A percentile compares a stretch with the other conserved stretches of the same genome.
These are phyloP conservation scores for Colletotrichum sp. DNA, from an alignment of 2,329 filamentous ascomycete genomes.

Conservation along the genomic window DNA sequence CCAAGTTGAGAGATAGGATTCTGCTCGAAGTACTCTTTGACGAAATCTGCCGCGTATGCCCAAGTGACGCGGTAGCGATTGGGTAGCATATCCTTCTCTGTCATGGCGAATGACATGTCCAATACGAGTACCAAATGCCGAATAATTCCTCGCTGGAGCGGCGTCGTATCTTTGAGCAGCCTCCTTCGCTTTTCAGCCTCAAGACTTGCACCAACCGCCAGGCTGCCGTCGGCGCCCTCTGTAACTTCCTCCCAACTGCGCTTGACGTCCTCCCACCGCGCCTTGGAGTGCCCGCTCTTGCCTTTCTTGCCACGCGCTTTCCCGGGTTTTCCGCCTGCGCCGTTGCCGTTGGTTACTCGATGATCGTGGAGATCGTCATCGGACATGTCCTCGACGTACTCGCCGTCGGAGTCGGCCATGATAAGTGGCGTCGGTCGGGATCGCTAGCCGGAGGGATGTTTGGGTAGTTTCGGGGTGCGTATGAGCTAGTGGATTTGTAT, in stretches of 20 bases:
- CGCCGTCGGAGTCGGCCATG: conserved; percentile 78
- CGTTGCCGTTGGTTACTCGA: conserved; percentile 38
- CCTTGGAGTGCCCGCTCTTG: conserved; percentile 44
- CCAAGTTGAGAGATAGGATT: conserved; percentile 97
- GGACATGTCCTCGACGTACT: conserved; percentile 69
- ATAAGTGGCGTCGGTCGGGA: conserved; percentile 7
- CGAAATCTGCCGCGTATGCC: conserved; percentile 84
- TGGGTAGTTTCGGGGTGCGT: background rate
- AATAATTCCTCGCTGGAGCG: conserved; percentile 95
- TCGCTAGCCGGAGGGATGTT: background rate
- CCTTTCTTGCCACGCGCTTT: conserved; percentile 28
- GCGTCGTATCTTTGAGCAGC: conserved; percentile 90
- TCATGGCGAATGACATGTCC: conserved; percentile 93
- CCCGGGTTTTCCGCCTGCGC: background rate
- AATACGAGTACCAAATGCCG: conserved; percentile 91
- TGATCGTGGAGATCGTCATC: conserved; percentile 67
- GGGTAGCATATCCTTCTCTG: conserved; percentile 91
- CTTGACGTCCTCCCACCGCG: conserved; percentile 71
- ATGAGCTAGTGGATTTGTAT: background rate
- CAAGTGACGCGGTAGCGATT: conserved; percentile 84
- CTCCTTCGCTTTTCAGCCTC: conserved; percentile 84
- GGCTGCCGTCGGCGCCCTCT: conserved; percentile 79
- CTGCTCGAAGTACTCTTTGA: conserved; percentile 95
- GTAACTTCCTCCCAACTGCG: conserved; percentile 76
- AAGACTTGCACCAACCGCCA: conserved; percentile 76